phyloP scores from a whole-genome alignment of 1,284 basidiomycete species.

The Trichosporon sp. region DNA sequence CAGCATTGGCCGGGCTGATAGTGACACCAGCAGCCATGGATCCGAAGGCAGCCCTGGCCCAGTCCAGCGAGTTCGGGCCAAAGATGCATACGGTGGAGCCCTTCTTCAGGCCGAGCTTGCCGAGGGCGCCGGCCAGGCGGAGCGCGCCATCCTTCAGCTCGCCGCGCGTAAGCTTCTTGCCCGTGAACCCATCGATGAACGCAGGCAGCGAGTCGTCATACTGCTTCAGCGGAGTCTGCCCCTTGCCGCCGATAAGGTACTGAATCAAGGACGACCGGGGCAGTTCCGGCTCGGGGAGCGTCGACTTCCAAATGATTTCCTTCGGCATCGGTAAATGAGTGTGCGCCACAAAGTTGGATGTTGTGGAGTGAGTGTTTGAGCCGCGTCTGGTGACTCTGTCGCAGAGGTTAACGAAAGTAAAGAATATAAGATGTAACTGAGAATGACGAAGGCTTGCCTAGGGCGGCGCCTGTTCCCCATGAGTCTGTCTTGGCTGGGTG shows the following conservation, averaged over 20 bases:
- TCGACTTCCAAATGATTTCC: conserved; percentile 1
- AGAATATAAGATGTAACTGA: not conserved
- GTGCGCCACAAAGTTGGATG: conserved; percentile 1
- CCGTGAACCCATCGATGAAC: conserved; percentile 63
- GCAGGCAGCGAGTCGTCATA: conserved; percentile 20
- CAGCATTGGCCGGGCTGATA: conserved; percentile 40
- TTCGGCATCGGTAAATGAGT: not conserved
- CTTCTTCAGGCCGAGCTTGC: conserved; percentile 22
- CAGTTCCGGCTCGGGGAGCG: not conserved
- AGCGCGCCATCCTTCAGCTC: conserved; percentile 56
- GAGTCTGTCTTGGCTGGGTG: not conserved
- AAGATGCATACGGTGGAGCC: conserved; percentile 41
- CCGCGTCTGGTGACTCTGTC: not conserved
- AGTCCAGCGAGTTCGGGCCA: conserved; percentile 56
- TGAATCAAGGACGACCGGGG: conserved; percentile 6
- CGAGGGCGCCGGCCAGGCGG: conserved; percentile 56
- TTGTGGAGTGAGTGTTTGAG: not conserved
- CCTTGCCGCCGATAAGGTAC: conserved; percentile 7
- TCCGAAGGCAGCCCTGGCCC: conserved; percentile 60
- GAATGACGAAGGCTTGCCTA: too few relatives aligned
- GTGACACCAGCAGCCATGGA: conserved; percentile 42
- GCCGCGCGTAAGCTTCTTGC: conserved; percentile 56
- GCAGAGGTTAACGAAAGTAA: not conserved
- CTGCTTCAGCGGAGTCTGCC: conserved; percentile 28
- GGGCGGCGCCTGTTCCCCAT: not conserved